Conservation (phyloP, 176 grass and related monocot genomes). For the Rhynchospora breviuscula region DNA sequence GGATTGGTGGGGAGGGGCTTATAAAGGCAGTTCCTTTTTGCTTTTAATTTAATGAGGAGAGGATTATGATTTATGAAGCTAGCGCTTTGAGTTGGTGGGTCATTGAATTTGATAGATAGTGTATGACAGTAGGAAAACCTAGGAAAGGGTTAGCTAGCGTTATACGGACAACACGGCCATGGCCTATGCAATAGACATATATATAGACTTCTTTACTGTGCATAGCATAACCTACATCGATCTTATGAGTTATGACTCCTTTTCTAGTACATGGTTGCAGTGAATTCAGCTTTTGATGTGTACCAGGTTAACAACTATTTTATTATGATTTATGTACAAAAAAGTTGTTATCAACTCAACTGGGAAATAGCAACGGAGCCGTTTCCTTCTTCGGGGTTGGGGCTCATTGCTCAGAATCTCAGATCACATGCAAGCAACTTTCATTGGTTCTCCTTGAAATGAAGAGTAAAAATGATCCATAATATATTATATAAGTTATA, state of each 20-base stretch:
- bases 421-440: background rate
- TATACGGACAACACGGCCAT: constrained; percentile 20
- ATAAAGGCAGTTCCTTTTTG: background rate
- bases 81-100: background rate
- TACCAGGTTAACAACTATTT: constrained; percentile 19
- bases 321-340: constrained; percentile 3
- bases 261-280: background rate
- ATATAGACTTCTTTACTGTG: constrained; percentile 4
- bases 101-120: constrained; percentile 24
- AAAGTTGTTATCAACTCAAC: background rate
- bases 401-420: background rate
- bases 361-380: background rate
- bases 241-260: background rate
- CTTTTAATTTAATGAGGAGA: constrained; percentile 14
- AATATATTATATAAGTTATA: no score
- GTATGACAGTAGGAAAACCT: constrained; percentile 22
- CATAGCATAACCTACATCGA: background rate
- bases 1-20: background rate
- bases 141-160: background rate
- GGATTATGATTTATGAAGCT: background rate
- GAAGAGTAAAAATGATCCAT: no score
- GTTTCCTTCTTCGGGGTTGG: constrained; percentile 1
- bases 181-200: background rate
- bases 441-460: no score
- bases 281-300: constrained; percentile 4